Base-by-base conservation (phyloP, 306 rosid species). In the Pueraria montana region DNA sequence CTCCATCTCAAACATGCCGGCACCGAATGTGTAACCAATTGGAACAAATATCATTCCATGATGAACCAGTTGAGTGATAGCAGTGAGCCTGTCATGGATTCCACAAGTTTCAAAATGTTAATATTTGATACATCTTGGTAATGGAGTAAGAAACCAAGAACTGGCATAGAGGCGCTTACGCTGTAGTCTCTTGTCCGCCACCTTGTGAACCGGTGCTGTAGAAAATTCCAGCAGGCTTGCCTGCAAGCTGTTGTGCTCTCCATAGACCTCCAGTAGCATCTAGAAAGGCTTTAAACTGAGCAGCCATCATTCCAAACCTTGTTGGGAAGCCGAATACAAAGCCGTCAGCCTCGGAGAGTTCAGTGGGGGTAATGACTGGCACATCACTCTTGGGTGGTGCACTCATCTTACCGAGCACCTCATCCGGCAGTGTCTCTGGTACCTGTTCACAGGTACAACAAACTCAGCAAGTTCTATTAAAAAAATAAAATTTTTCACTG, bases 241-340 rank as follows among this genome's bases (percentile, higher is more conserved):
- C 98, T 7, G 97, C 97, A 83, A 95, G 98, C 82, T 90, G 89
- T 80, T 95, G 97, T 72, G 97, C 10, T 80, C 93, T 93, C 98
- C 98, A 95, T 52, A 93, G 86, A 26, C 95, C 94, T 10, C 98
- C 98, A 71, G 98, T 95, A 53, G 95, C 89, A 48, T 95, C 98
- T 42, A 95, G 69, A 73, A 95, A 95, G 55, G 97, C 97, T 84
- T 95, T 93, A 84, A 93, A 95, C 85, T 95, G 98, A 82, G 98
- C 97, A 84, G 98, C 88, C 98, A 95, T 95, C 98, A 95, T 95
- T 56, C 98, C 98, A 52, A 89, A 95, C 90, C 98, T 93, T 65
- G 98, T 95, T 48, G 98, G 98, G 80, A 95, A 95, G 59, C 98
- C 98, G 36, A 93, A 93, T 58, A 95, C 61, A 52, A 95, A 90